phyloP scores from a whole-genome alignment of 129 eudicot genomes.

The Centrapalus pauciflorus region DNA sequence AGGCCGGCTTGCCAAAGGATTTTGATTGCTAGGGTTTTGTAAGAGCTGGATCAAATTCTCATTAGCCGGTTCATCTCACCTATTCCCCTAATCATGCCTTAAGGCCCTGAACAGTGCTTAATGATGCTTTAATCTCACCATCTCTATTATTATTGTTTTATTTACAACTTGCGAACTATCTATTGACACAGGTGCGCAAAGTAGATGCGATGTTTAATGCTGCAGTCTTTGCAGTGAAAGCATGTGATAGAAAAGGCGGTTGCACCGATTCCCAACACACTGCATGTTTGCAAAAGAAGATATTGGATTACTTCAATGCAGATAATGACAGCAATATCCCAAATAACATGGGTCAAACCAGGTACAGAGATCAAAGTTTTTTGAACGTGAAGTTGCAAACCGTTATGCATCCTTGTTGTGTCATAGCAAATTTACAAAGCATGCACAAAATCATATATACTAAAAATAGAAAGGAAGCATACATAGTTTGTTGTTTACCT shows the following conservation, averaged over 20 bases:
- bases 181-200: constrained; percentile 54
- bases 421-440: not conserved
- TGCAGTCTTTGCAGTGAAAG: constrained; percentile 60
- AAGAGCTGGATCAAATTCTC: not conserved
- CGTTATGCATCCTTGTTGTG: not conserved
- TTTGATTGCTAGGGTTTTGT: not conserved
- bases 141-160: not conserved
- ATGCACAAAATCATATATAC: not conserved
- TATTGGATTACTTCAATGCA: constrained; percentile 59
- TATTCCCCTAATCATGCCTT: too few species aligned
- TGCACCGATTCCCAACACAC: constrained; percentile 66
- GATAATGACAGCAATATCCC: constrained; percentile 40
- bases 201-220: constrained; percentile 76
- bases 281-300: constrained; percentile 70
- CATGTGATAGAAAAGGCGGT: constrained; percentile 59
- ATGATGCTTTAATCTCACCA: too few species aligned
- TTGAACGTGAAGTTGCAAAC: not conserved
- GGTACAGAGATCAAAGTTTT: too few species aligned
- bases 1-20: not conserved
- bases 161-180: not conserved
- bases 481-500: not conserved
- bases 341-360: constrained; percentile 51
- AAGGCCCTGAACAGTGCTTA: too few species aligned
- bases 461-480: not conserved
- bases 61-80: not conserved